Base-by-base conservation (phyloP, 2,329 filamentous ascomycete species). In the Hortaea werneckii region DNA sequence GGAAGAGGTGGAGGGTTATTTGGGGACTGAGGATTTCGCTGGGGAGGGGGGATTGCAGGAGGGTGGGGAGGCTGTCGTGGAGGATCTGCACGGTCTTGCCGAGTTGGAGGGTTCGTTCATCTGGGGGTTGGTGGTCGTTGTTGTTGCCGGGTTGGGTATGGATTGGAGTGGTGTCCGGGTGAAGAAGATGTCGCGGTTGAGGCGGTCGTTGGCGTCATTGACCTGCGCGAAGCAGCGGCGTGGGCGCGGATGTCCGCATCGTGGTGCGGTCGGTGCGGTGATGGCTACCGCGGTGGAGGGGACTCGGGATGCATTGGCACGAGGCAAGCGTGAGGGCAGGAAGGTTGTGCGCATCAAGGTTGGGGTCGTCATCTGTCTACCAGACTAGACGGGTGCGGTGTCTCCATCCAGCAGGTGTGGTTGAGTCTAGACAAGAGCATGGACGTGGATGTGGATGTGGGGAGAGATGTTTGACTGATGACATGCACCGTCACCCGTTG, bases 1-100 rank as follows among this genome's bases (percentile, higher is more conserved):
- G 79, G 54, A 83, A 83, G 9, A 82, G 71, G 55, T 81, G 77
- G 13, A 83, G 72, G 27, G 71, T 75, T 43, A 82, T 77, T 48
- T 72, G 74, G 1, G 79, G 79, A 1, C 78, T 79, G 40, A 83
- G 72, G 13, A 82, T 78, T 27, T 80, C 74, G 40, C 74, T 73
- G 4, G 79, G 79, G 5, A 82, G 68, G 1, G 79, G 77, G 37
- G 77, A 76, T 46, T 75, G 73, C 13, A 83, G 68, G 5, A 83
- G 68, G 7, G 74, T 77, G 1, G 79, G 78, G 9, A 83, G 72
- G 28, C 77, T 74, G 26, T 79, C 76, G 42, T 80, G 80, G n/a
- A 83, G 69, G 41, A 66, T 74, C 29, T 77, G 69, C 37, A 83
- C 72, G 27, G 79, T 82, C 57, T 76, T 78, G 32, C 79, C 79